Evolutionary conservation across 2,329 filamentous ascomycete genomes (phyloP).

Genomic region (Ascochyta rabiei): DNA sequence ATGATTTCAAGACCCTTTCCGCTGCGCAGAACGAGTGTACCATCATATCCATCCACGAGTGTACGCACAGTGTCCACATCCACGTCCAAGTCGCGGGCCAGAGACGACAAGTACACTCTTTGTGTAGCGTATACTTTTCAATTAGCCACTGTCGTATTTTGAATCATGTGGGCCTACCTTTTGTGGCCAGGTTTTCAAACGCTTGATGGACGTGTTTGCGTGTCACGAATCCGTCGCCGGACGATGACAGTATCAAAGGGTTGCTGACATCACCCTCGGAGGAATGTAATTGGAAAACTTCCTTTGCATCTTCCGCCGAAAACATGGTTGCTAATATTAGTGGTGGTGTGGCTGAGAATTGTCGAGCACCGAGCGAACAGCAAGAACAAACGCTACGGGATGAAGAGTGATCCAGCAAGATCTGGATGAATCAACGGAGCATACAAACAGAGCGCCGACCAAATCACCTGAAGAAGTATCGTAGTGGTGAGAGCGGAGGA

Average conservation of each 20-base stretch:
- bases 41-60: slow-evolving; percentile 24
- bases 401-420: neutral
- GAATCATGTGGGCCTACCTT: slow-evolving; percentile 8
- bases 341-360: neutral
- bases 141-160: slow-evolving; percentile 1
- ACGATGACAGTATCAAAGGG: slow-evolving; percentile 27
- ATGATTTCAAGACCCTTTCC: slow-evolving; percentile 31
- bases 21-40: slow-evolving; percentile 32
- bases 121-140: slow-evolving; percentile 11
- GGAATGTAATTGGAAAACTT: slow-evolving; percentile 33
- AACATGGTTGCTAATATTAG: slow-evolving; percentile 35
- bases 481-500: slow-evolving; percentile 7
- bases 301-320: slow-evolving; percentile 39
- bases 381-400: neutral
- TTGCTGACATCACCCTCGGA: slow-evolving; percentile 16
- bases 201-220: slow-evolving; percentile 23
- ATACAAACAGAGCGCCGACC: neutral
- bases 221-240: slow-evolving; percentile 37
- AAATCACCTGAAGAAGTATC: neutral
- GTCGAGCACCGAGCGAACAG: neutral
- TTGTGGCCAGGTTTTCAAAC: slow-evolving; percentile 28
- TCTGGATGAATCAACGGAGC: neutral
- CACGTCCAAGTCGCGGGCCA: slow-evolving; percentile 30
- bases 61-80: slow-evolving; percentile 25
- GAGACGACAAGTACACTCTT: slow-evolving; percentile 21